These are phyloP conservation scores for Cinnamomum chago DNA, from an alignment of 164 flowering plant genomes.

Conservation along the genomic window DNA sequence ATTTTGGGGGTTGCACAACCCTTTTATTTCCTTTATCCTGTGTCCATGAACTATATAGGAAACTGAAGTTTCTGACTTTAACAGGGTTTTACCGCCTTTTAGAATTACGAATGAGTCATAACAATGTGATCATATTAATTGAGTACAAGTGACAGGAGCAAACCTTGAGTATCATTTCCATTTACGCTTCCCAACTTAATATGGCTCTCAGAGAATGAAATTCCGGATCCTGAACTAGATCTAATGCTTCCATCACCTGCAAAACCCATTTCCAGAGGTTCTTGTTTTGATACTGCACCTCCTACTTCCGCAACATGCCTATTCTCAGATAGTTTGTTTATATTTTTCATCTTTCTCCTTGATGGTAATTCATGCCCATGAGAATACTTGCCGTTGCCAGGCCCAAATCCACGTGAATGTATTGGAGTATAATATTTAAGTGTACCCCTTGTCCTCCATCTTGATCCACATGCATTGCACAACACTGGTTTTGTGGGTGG, in stretches of 20 bases:
- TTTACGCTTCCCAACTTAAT: slow-evolving; percentile 64
- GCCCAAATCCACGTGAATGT: slow-evolving; percentile 59
- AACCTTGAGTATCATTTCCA: slow-evolving; percentile 88
- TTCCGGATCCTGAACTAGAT: slow-evolving; percentile 91
- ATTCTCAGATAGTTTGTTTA: slow-evolving; percentile 49
- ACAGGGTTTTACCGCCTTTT: too few relatives aligned
- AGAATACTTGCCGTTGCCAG: slow-evolving; percentile 50
- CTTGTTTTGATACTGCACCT: slow-evolving; percentile 27
- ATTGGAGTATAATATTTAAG: slow-evolving; percentile 86
- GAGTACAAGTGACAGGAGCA: neutral
- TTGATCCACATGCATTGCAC: slow-evolving; percentile 98
- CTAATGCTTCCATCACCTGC: slow-evolving; percentile 83
- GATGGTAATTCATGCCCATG: slow-evolving; percentile 43
- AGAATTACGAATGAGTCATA: too few relatives aligned
- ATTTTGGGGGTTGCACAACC: too few relatives aligned
- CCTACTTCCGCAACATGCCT: slow-evolving; percentile 26
- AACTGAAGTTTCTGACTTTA: too few relatives aligned
- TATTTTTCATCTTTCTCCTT: slow-evolving; percentile 53
- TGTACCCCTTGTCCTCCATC: slow-evolving; percentile 98
- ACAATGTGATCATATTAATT: neutral
- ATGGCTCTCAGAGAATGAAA: slow-evolving; percentile 85
- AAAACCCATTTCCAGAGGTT: slow-evolving; percentile 33
- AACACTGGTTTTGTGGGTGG: slow-evolving; percentile 97
- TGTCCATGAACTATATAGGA: too few relatives aligned
- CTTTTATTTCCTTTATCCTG: too few relatives aligned